Evolutionary conservation across 305 asterid genomes (phyloP), one percentile per base, ranked within the genome.

Genomic region (Plantago coronopus): DNA sequence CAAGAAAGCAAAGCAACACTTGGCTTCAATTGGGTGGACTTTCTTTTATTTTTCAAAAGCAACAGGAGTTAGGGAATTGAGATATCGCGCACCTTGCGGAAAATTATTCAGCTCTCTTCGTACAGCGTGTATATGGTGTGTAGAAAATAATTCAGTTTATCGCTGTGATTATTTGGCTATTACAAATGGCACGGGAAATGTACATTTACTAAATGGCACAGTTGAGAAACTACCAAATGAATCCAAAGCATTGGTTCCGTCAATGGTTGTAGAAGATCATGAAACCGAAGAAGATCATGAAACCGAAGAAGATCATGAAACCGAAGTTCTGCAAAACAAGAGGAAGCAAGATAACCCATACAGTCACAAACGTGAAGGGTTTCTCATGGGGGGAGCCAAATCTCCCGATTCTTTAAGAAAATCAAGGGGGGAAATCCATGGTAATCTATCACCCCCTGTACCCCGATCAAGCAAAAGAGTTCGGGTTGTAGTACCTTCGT

Each of bases 1-100:
- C 55, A 34, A 43, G 54, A 80, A 78, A 75, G 97, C 83, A 55
- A 89, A 66, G 80, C 68, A 72, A 65, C 89, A 93, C 74, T 80
- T 93, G 62, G 45, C 73, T 57, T 72, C 82, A 25, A 54, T 38
- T 14, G 95, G 99, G 17, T 89, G 99, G 97, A 54, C 34, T 7
- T 59, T 83, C 20, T 42, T 18, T 63, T 46, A 11, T 62, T 21
- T 47, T 4, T 18, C 0, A 19, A 78, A 69, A 73, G 61, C 54
- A 55, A 34, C 44, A 17, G 62, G 31, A n/a, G 46, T 7, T 54
- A 72, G 55, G 75, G 80, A 79, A 69, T 0, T 74, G 51, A 67
- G 73, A 15, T 93, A 80, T 67, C 4, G 12, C 16, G 69, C 96
- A 16, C 99, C 99, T 0, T 25, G 44, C 38, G 86, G 91, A 63